Base-by-base conservation (phyloP, 441 rosid species). In the Aquilaria agallochum region DNA sequence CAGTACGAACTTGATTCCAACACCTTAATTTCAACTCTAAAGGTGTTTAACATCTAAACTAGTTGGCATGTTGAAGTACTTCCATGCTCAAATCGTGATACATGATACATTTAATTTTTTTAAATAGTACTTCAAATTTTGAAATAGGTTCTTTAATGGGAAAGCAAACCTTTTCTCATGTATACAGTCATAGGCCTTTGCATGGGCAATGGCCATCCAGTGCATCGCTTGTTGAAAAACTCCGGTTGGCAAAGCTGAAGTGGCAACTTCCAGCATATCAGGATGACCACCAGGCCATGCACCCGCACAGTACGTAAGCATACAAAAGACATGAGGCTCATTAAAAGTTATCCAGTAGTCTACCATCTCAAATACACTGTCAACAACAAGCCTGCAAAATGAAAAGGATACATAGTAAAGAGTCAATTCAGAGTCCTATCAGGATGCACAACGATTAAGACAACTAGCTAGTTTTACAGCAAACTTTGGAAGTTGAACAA, bases 251-350 rank as follows among this genome's bases (percentile, higher is more conserved):
- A 94, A 72, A 71, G 99, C 84, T 70, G 97, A 78, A 63, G 92
- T 94, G 56, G 95, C 96, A 56, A 53, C 85, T 79, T 94, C 99
- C 74, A 94, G 71, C 91, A 90, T 79, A 70, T 85, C 92, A 68
- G 99, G 99, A 78, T 83, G 76, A 66, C 92, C 95, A 32, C 99
- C 99, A 50, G 99, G 97, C 99, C 99, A 94, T 77, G 97, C 80
- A 74, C 99, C 99, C 42, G 88, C 87, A 60, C 86, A 86, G 76
- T 94, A 90, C 48, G 99, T 94, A 70, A 94, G 94, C 97, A 94
- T 83, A 70, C 80, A 67, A 61, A 94, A 94, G 71, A 94, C 80
- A 74, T 90, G 97, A 50, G 97, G 97, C 79, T 94, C 99, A 45
- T 94, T 94, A 69, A 94, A 94, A 62, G 92, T 89, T 47, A 94